Conservation (phyloP, 306 rosid species). For the Fragaria iinumae region DNA sequence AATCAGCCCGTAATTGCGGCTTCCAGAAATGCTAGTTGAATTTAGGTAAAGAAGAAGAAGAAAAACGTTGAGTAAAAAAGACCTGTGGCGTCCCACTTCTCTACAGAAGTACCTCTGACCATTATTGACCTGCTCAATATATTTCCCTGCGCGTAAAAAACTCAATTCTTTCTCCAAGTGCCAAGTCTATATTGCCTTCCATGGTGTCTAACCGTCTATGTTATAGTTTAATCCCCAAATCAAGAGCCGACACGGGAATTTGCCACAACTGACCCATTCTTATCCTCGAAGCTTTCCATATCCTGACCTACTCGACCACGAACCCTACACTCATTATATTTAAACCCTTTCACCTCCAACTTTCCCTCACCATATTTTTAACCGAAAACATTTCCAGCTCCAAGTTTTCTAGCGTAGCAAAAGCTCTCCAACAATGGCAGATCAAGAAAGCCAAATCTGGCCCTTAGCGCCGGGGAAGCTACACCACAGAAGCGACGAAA, state of each 20-base stretch:
- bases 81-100: background rate
- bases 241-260: background rate
- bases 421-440: constrained; percentile 20
- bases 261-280: background rate
- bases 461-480: constrained; percentile 23
- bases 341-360: background rate
- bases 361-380: background rate
- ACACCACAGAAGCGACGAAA: constrained; percentile 35
- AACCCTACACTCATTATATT: background rate
- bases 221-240: background rate
- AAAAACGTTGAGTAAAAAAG: background rate
- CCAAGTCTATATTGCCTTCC: background rate
- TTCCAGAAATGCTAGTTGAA: background rate
- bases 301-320: background rate
- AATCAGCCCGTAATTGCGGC: background rate
- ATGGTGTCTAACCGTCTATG: background rate
- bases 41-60: background rate
- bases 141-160: background rate
- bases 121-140: background rate
- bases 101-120: background rate
- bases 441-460: constrained; percentile 35
- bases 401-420: background rate
- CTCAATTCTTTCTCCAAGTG: background rate
- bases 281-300: background rate
- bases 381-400: background rate